These are phyloP conservation scores for Biancaea sappan DNA, from an alignment of 306 rosid species.

Conservation along the genomic window DNA sequence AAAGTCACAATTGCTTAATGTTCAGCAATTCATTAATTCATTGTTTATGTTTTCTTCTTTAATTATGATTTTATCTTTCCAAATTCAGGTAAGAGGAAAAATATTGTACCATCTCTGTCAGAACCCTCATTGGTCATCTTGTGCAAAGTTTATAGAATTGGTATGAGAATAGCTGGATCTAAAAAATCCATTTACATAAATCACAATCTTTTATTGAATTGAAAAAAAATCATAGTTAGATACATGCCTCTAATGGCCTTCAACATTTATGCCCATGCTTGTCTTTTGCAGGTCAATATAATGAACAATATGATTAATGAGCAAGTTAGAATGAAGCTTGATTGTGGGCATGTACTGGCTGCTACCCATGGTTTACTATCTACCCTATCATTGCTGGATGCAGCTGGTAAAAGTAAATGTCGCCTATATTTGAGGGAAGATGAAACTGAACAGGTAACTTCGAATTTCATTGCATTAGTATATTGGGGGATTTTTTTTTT, in stretches of 20 bases:
- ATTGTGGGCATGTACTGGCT: slow-evolving; percentile 54
- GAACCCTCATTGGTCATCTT: slow-evolving; percentile 72
- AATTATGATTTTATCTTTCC: slow-evolving; percentile 21
- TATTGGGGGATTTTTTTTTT: neutral
- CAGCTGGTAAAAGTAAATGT: slow-evolving; percentile 43
- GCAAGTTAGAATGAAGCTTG: slow-evolving; percentile 61
- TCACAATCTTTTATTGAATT: neutral
- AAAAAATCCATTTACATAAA: neutral
- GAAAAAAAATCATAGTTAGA: neutral
- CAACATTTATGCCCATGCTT: slow-evolving; percentile 18
- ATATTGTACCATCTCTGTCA: slow-evolving; percentile 67
- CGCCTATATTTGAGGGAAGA: slow-evolving; percentile 43
- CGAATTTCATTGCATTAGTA: slow-evolving; percentile 6
- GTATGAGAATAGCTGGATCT: slow-evolving; percentile 50
- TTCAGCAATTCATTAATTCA: slow-evolving; percentile 12
- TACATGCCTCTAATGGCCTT: slow-evolving; percentile 5
- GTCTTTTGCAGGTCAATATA: slow-evolving; percentile 59
- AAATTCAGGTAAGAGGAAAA: slow-evolving; percentile 67
- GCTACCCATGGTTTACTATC: slow-evolving; percentile 57
- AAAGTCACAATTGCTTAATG: slow-evolving; percentile 13
- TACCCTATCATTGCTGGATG: slow-evolving; percentile 52
- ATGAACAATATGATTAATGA: slow-evolving; percentile 55
- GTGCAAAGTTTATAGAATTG: slow-evolving; percentile 61
- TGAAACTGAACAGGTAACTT: slow-evolving; percentile 60
- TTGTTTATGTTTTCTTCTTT: slow-evolving; percentile 3